Evolutionary conservation across 2,329 filamentous ascomycete genomes (phyloP), one percentile per base, ranked within the genome.

Genomic region (Aspergillus unguis): DNA sequence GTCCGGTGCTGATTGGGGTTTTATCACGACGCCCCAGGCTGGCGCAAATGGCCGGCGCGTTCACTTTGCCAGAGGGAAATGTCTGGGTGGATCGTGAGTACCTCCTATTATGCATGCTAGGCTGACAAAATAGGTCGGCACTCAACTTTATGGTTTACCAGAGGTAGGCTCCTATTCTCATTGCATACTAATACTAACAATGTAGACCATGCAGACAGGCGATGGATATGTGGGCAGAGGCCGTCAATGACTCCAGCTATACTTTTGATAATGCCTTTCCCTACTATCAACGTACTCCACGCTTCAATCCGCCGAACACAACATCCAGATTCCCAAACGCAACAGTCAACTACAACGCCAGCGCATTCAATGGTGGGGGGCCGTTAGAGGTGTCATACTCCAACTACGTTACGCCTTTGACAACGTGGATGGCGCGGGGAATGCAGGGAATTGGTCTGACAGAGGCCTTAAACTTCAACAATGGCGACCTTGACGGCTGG

Each of bases 401-500:
- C 3, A 74, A 76, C 45, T 77, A 66, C 40, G 71, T 66, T 4
- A 62, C 69, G 53, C 61, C 72, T 0, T 74, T 74, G 28, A 66
- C 67, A 5, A 72, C 68, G 9, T 77, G 71, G 71, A 69, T 68
- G 59, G 62, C 58, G 9, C 58, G 60, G 6, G 75, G 67, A 1
- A 64, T 80, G 49, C 57, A 72, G 23, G 67, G 67, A 1, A 68
- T 78, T 9, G 77, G 77, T 0, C 61, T 80, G 25, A 55, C 63
- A 1, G 63, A 62, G 4, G 52, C 63, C 1, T 28, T 63, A 3
- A 75, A 71, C 11, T 76, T 77, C 56, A 72, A 74, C 53, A 66
- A 65, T 32, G 77, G 78, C 27, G 60, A 60, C 3, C 61, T 80
- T 3, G 53, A 71, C 17, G 77, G 77, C 7, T 61, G 61, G 1